phyloP scores from a whole-genome alignment of 2,329 filamentous ascomycete species.

The Aspergillus novofumigatus region DNA sequence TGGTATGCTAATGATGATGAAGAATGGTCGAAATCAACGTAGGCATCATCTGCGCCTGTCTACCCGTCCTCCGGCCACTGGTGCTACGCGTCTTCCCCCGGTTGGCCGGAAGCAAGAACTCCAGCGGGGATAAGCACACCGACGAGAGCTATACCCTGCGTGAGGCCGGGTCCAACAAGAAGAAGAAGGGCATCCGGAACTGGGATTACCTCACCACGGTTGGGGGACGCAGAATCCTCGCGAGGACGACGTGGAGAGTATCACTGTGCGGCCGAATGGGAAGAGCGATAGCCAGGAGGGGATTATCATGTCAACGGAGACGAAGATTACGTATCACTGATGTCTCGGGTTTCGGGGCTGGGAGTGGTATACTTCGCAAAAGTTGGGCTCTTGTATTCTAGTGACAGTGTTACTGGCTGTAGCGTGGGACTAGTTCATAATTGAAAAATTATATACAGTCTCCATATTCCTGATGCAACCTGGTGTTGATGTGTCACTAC shows the following conservation, averaged over 20 bases:
- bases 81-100: conserved; percentile 3
- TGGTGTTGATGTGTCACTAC: too few species aligned
- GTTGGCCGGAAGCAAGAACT: background rate
- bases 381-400: too few species aligned
- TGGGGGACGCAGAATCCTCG: background rate
- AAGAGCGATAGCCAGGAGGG: background rate
- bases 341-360: too few species aligned
- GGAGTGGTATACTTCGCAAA: too few species aligned
- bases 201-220: conserved; percentile 8
- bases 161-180: background rate
- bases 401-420: too few species aligned
- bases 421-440: too few species aligned
- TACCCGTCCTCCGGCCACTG: conserved; percentile 10
- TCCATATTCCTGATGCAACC: too few species aligned
- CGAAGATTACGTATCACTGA: background rate
- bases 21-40: conserved; percentile 16
- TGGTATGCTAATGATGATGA: background rate
- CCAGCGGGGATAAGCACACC: background rate
- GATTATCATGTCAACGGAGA: background rate
- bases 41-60: conserved; percentile 14
- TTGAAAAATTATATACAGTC: too few species aligned
- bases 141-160: conserved; percentile 3
- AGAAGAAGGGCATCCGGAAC: conserved; percentile 2
- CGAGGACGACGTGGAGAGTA: background rate
- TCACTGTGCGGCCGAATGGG: background rate